Conservation (phyloP, 2,329 filamentous ascomycete genomes). For the Xylaria sp. region DNA sequence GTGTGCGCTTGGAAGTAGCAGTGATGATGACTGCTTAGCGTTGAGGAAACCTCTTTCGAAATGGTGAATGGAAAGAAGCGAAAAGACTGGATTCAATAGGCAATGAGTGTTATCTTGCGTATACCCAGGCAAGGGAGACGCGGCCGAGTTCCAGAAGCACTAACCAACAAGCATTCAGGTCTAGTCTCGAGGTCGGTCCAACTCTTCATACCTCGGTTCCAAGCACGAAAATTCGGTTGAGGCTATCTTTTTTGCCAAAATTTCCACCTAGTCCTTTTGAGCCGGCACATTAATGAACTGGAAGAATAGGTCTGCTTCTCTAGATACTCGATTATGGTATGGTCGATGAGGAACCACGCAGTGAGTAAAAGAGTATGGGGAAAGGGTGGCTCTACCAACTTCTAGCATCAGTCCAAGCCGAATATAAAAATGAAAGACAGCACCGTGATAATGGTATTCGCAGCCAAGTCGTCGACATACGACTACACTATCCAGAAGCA, state of each 20-base stretch:
- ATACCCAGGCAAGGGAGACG: constrained; percentile 37
- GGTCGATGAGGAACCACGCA: constrained; percentile 34
- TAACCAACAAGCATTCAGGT: constrained; percentile 40
- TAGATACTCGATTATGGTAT: constrained; percentile 34
- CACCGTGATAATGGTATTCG: constrained; percentile 39
- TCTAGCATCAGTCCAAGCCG: constrained; percentile 27
- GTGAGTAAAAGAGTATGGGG: constrained; percentile 35
- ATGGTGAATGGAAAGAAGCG: constrained; percentile 40
- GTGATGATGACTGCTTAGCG: constrained; percentile 39
- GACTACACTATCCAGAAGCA: constrained; percentile 43
- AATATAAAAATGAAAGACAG: constrained; percentile 36
- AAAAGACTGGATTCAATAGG: constrained; percentile 35
- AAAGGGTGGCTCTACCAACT: constrained; percentile 31
- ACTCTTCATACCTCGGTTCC: constrained; percentile 30
- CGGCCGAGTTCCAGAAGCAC: constrained; percentile 36
- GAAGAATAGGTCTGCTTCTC: constrained; percentile 32
- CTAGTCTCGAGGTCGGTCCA: constrained; percentile 29
- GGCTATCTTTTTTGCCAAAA: constrained; percentile 21
- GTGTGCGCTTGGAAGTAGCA: constrained; percentile 45
- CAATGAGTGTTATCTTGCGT: constrained; percentile 35
- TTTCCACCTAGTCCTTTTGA: constrained; percentile 28
- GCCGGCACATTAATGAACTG: constrained; percentile 32
- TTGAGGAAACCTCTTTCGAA: constrained; percentile 40
- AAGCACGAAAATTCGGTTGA: constrained; percentile 18
- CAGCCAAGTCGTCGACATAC: constrained; percentile 40